A percentile compares a stretch with the other conserved stretches of the same genome.
phyloP scores from a whole-genome alignment of 768 basidiomycete species.

The Kwoniella botswanensis region DNA sequence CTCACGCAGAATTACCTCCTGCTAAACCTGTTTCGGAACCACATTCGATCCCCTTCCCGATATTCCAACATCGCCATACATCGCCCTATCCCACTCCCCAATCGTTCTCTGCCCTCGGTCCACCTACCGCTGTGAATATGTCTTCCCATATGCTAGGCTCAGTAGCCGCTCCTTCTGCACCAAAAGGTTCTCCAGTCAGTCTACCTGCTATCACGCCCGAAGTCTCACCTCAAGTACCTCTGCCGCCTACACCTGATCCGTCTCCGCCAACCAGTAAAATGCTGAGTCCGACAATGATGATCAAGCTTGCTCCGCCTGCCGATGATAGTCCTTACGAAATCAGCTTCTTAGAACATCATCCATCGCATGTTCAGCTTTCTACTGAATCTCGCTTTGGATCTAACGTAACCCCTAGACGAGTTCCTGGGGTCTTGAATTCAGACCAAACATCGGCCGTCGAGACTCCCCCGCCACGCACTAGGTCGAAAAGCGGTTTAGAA shows the following conservation, averaged over 20 bases:
- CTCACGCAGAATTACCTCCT: conserved; percentile 40
- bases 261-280: conserved; percentile 41
- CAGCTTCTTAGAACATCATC: conserved; percentile 1
- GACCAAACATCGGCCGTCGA: background rate
- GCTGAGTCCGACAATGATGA: conserved; percentile 39
- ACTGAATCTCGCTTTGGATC: background rate
- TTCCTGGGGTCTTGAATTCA: conserved; percentile 22
- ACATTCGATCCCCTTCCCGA: conserved; percentile 35
- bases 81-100: conserved; percentile 45
- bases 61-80: conserved; percentile 48
- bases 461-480: conserved; percentile 6
- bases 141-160: conserved; percentile 11
- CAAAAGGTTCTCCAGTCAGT: conserved; percentile 19
- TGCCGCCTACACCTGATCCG: conserved; percentile 46
- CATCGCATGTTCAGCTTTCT: background rate
- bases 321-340: conserved; percentile 29
- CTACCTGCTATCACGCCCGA: conserved; percentile 36
- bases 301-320: conserved; percentile 47
- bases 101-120: conserved; percentile 48
- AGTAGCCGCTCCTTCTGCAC: conserved; percentile 36
- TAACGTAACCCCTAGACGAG: conserved; percentile 13
- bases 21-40: conserved; percentile 6
- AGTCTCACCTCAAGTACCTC: conserved; percentile 10
- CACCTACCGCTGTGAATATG: conserved; percentile 26
- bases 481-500: conserved; percentile 10